These are phyloP conservation scores for Fusarium odoratissimum DNA, from an alignment of 2,329 filamentous ascomycete species.

Conservation along the genomic window DNA sequence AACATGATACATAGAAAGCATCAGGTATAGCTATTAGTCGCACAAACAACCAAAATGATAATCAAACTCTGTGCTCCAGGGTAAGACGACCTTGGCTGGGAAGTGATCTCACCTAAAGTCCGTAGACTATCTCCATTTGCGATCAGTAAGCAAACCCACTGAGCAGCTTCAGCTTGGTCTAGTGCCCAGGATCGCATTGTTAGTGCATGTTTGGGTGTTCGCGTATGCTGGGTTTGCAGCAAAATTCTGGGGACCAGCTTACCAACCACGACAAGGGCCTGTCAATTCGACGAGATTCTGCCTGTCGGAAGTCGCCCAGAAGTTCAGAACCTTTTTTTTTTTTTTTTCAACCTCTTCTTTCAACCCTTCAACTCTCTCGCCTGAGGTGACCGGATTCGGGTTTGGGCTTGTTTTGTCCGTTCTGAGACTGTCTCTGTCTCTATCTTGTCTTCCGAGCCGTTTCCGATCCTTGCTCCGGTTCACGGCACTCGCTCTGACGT, in stretches of 20 bases:
- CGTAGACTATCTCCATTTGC: slow-evolving; percentile 8
- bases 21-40: not conserved
- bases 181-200: slow-evolving; percentile 5
- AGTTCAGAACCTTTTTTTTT: slow-evolving; percentile 2
- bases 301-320: slow-evolving; percentile 35
- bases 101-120: slow-evolving; percentile 9
- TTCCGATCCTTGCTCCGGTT: slow-evolving; percentile 14
- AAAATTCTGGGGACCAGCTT: slow-evolving; percentile 32
- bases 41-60: not conserved
- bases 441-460: slow-evolving; percentile 11
- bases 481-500: slow-evolving; percentile 29
- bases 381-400: slow-evolving; percentile 20
- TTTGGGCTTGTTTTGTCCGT: not conserved
- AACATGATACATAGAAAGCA: not conserved
- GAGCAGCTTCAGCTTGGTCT: slow-evolving; percentile 1
- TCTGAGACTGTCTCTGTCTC: slow-evolving; percentile 8
- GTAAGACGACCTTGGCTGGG: not conserved
- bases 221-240: slow-evolving; percentile 24
- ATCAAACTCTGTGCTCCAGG: not conserved
- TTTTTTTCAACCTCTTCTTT: not conserved
- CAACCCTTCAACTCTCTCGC: slow-evolving; percentile 2
- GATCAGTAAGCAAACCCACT: slow-evolving; percentile 16
- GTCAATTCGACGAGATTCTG: slow-evolving; percentile 34
- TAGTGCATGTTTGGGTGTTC: slow-evolving; percentile 25
- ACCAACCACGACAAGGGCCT: slow-evolving; percentile 35